A percentile compares a stretch with the other conserved stretches of the same genome.
These are phyloP conservation scores for Backusella sp. DNA, from an alignment of 192 early-diverging fungal species.

Conservation along the genomic window DNA sequence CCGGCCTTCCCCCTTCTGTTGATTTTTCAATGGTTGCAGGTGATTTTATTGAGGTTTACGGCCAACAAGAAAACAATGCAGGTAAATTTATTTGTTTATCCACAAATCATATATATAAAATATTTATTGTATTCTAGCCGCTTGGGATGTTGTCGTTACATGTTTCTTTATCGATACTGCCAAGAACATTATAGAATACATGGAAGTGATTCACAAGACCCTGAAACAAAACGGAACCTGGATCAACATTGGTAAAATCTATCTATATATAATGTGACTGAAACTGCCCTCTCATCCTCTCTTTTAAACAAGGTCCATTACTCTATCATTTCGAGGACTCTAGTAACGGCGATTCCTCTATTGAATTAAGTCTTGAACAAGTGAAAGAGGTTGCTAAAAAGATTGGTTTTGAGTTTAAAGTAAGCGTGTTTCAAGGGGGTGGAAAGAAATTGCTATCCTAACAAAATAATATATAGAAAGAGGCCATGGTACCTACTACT, in stretches of 20 bases:
- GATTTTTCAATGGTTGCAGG: constrained; percentile 98
- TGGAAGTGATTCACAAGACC: constrained; percentile 76
- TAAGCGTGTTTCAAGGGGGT: constrained; percentile 27
- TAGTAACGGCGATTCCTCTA: constrained; percentile 64
- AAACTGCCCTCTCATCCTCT: constrained; percentile 16
- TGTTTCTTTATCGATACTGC: constrained; percentile 99
- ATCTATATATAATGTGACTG: background rate
- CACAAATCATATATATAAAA: background rate
- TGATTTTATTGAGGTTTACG: constrained; percentile 94
- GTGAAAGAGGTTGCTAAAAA: constrained; percentile 57
- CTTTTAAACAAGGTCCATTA: constrained; percentile 61
- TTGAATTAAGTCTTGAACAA: constrained; percentile 89
- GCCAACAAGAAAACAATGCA: constrained; percentile 48
- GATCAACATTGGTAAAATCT: constrained; percentile 82
- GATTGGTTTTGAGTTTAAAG: constrained; percentile 74
- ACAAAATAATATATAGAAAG: constrained; percentile 39
- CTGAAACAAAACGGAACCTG: constrained; percentile 79
- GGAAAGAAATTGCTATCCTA: background rate
- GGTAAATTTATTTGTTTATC: constrained; percentile 34
- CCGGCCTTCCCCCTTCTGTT: constrained; percentile 58
- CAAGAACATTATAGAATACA: constrained; percentile 86
- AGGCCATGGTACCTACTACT: constrained; percentile 58
- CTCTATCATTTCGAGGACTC: constrained; percentile 95
- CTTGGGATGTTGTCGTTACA: constrained; percentile 89
- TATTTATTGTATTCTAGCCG: constrained; percentile 21